Evolutionary conservation across 768 basidiomycete species (phyloP).

Genomic region (Auriscalpium vulgare): DNA sequence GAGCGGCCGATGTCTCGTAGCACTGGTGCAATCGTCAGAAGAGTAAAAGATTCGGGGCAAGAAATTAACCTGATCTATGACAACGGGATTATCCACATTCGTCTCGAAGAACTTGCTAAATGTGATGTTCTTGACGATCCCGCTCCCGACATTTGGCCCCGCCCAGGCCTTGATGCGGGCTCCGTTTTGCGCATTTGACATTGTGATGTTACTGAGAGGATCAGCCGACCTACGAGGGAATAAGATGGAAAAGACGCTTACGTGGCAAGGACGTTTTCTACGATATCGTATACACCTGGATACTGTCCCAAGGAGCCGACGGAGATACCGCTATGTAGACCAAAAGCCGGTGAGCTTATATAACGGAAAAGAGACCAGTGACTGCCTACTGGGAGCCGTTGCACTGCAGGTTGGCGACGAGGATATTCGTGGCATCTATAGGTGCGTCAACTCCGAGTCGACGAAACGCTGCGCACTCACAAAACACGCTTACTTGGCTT

Average conservation of each 20-base stretch:
- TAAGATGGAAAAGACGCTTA: conserved; percentile 18
- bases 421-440: conserved; percentile 43
- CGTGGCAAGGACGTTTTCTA: conserved; percentile 49
- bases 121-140: conserved; percentile 49
- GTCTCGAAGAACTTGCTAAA: conserved; percentile 43
- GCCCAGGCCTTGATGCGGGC: conserved; percentile 65
- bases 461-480: not conserved
- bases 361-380: not conserved
- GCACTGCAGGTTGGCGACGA: conserved; percentile 50
- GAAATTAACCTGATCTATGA: conserved; percentile 45
- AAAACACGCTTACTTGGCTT: conserved; percentile 34
- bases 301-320: conserved; percentile 56
- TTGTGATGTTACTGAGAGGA: conserved; percentile 39
- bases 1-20: conserved; percentile 38
- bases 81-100: conserved; percentile 50
- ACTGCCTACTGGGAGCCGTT: conserved; percentile 47
- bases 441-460: not conserved
- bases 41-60: not conserved
- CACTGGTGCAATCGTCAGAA: conserved; percentile 26
- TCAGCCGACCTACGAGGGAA: not conserved
- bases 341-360: not conserved
- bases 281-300: conserved; percentile 43
- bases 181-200: conserved; percentile 58
- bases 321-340: conserved; percentile 41
- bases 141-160: conserved; percentile 49